A percentile compares a stretch with the other conserved stretches of the same genome.
Conservation (phyloP, 1,139 yeast species). For the Lodderomyces beijingensis region DNA sequence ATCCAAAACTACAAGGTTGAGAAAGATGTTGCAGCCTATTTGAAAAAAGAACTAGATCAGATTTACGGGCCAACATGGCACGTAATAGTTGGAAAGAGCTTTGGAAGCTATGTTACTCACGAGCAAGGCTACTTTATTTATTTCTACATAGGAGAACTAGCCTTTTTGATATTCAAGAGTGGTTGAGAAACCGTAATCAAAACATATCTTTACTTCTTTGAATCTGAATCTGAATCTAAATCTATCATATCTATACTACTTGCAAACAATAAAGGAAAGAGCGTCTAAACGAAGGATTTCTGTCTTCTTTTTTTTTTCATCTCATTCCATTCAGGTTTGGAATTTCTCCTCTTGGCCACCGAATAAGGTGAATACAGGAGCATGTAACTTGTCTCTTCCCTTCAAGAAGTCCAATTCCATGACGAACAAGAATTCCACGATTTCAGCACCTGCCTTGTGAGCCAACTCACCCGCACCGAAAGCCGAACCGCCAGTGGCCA, state of each 20-base stretch:
- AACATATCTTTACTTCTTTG: too few relatives aligned
- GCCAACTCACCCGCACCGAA: slow-evolving; percentile 88
- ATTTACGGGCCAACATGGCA: slow-evolving; percentile 88
- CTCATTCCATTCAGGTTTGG: slow-evolving; percentile 2
- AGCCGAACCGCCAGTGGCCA: slow-evolving; percentile 98
- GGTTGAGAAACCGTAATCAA: too few relatives aligned
- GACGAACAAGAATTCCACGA: slow-evolving; percentile 78
- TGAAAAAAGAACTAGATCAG: slow-evolving; percentile 67
- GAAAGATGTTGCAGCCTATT: slow-evolving; percentile 73
- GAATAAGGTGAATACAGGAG: slow-evolving; percentile 82
- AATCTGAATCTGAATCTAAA: too few relatives aligned
- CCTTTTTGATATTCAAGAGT: slow-evolving; percentile 80
- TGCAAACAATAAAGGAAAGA: too few relatives aligned
- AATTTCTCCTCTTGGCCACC: slow-evolving; percentile 69
- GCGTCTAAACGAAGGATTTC: too few relatives aligned
- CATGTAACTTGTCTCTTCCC: slow-evolving; percentile 84
- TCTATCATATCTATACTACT: neutral
- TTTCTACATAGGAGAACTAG: slow-evolving; percentile 77
- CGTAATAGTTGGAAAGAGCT: slow-evolving; percentile 87
- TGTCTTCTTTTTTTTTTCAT: too few relatives aligned
- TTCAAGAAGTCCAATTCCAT: slow-evolving; percentile 93
- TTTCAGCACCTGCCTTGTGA: slow-evolving; percentile 56
- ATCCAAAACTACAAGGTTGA: slow-evolving; percentile 40
- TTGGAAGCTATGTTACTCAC: slow-evolving; percentile 93
- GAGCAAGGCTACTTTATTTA: slow-evolving; percentile 80